phyloP scores from a whole-genome alignment of 2,329 filamentous ascomycete species.

The Orbilia oligospora region DNA sequence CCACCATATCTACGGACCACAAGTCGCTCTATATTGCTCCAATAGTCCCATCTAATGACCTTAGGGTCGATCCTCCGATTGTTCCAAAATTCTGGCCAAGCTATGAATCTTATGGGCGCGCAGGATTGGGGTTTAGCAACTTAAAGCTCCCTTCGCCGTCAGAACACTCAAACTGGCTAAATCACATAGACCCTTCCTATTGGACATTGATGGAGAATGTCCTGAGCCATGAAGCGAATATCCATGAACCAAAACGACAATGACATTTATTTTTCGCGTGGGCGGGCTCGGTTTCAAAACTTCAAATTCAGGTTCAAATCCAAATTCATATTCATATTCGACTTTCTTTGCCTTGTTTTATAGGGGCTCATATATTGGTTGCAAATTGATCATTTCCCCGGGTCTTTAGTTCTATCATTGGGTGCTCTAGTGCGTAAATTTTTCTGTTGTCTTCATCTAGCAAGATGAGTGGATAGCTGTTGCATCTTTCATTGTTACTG shows the following conservation, averaged over 20 bases:
- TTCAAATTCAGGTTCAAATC: neutral
- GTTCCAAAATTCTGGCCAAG: conserved; percentile 57
- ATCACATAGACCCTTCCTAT: conserved; percentile 54
- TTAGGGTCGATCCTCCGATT: conserved; percentile 31
- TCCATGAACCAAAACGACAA: conserved; percentile 39
- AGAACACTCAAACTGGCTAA: conserved; percentile 45
- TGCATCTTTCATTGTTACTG: neutral
- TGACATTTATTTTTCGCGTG: conserved; percentile 4
- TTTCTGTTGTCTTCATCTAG: neutral
- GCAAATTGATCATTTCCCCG: neutral
- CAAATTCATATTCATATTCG: neutral
- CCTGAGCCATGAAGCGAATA: conserved; percentile 41
- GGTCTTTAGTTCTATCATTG: neutral
- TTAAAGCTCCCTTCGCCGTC: conserved; percentile 47
- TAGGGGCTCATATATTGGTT: neutral
- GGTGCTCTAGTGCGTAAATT: conserved; percentile 9
- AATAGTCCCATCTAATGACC: conserved; percentile 51
- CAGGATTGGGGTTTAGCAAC: conserved; percentile 46
- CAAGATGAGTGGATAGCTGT: neutral
- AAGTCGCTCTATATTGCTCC: conserved; percentile 45
- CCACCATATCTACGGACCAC: conserved; percentile 19
- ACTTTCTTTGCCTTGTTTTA: neutral
- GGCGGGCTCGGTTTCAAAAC: neutral
- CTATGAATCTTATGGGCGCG: conserved; percentile 47
- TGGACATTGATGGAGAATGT: conserved; percentile 57